Evolutionary conservation across 345 rosid genomes (phyloP).

Genomic region (Arabidopsis arenosa): DNA sequence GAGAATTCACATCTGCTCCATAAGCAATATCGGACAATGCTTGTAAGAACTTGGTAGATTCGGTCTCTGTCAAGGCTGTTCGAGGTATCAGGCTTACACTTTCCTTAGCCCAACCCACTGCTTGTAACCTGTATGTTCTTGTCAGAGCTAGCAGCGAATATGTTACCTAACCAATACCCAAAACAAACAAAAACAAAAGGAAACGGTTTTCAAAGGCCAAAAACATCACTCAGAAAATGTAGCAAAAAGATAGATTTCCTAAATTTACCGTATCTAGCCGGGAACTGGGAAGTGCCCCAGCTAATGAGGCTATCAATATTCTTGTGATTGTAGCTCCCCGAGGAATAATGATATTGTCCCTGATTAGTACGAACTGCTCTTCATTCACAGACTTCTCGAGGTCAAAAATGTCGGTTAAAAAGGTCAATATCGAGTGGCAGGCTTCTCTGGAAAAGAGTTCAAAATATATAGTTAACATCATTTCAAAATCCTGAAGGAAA

Average conservation of each 20-base stretch:
- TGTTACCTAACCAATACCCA: conserved; percentile 58
- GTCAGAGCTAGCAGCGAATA: conserved; percentile 77
- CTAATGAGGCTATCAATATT: conserved; percentile 81
- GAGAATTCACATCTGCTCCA: conserved; percentile 66
- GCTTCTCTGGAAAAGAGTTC: conserved; percentile 75
- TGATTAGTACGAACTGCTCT: conserved; percentile 64
- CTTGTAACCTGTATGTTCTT: conserved; percentile 64
- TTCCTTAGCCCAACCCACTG: conserved; percentile 84
- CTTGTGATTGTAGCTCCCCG: conserved; percentile 83
- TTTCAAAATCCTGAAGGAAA: conserved; percentile 8
- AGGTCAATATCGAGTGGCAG: conserved; percentile 87
- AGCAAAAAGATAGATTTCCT: conserved; percentile 6
- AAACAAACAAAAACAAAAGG: conserved; percentile 13
- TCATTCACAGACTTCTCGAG: conserved; percentile 67
- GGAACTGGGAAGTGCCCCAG: conserved; percentile 98
- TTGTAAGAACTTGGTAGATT: conserved; percentile 69
- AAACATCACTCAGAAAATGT: background rate
- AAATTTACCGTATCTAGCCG: conserved; percentile 77
- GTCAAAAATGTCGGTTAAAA: conserved; percentile 89
- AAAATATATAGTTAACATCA: conserved; percentile 19
- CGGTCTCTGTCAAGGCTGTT: conserved; percentile 77
- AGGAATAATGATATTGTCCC: conserved; percentile 78
- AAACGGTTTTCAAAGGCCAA: background rate
- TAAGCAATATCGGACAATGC: conserved; percentile 78
- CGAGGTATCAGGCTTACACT: conserved; percentile 72